Conservation (phyloP, 1,284 basidiomycete genomes). For the Phenoliferia sp. region DNA sequence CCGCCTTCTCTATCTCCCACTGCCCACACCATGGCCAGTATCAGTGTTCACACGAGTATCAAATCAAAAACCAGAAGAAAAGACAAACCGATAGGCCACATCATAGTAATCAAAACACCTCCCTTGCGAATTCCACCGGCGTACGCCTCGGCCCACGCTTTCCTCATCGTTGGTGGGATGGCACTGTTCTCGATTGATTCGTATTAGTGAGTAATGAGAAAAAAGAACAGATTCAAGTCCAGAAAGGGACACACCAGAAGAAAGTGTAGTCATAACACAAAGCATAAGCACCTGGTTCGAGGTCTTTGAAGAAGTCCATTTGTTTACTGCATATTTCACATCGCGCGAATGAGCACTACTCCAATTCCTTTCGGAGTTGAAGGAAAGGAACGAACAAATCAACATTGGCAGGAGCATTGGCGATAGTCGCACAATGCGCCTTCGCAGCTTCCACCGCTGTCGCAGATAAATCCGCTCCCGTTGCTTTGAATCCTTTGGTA, state of each 20-base stretch:
- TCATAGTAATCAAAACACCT: constrained; percentile 2
- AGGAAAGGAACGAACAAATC: not conserved
- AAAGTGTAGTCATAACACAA: constrained; percentile 7
- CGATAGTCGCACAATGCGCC: not conserved
- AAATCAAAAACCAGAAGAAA: not conserved
- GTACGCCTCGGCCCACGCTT: constrained; percentile 1
- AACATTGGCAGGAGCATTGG: not conserved
- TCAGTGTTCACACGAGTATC: not conserved
- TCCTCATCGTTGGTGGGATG: constrained; percentile 1
- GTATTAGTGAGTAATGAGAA: too few species aligned
- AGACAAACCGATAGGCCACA: not conserved
- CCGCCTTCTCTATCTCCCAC: not conserved
- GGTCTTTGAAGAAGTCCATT: not conserved
- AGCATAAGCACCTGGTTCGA: not conserved
- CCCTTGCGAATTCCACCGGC: not conserved
- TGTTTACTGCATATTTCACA: not conserved
- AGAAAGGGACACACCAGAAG: too few species aligned
- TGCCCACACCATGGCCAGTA: not conserved
- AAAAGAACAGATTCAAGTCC: too few species aligned
- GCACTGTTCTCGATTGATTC: too few species aligned
- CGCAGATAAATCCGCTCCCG: not conserved
- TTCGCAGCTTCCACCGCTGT: not conserved
- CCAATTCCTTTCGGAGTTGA: not conserved
- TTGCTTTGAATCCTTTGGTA: not conserved
- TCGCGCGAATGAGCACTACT: not conserved